A percentile compares a stretch with the other conserved stretches of the same genome.
Evolutionary conservation across 768 basidiomycete genomes (phyloP).

Genomic region (Chalciporus piperatus): DNA sequence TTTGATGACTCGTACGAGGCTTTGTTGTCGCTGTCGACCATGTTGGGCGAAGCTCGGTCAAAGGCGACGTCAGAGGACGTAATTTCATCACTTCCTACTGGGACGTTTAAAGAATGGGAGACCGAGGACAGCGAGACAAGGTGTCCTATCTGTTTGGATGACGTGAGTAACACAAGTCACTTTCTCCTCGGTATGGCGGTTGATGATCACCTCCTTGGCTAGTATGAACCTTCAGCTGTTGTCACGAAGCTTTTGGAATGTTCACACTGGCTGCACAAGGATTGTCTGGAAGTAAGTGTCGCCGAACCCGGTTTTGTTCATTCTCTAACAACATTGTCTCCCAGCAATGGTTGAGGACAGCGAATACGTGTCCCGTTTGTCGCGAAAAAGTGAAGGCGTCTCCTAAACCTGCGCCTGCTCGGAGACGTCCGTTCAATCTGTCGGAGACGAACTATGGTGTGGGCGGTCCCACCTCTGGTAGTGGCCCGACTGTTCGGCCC

Average conservation of each 20-base stretch:
- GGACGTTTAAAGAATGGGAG: slow-evolving; percentile 66
- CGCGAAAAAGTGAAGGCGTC: slow-evolving; percentile 51
- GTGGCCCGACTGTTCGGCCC: slow-evolving; percentile 4
- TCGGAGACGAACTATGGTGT: slow-evolving; percentile 11
- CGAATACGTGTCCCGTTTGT: slow-evolving; percentile 80
- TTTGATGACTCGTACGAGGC: slow-evolving; percentile 76
- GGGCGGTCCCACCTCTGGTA: neutral
- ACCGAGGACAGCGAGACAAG: slow-evolving; percentile 63
- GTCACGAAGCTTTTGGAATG: slow-evolving; percentile 69
- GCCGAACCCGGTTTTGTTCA: neutral
- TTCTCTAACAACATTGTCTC: neutral
- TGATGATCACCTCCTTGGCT: slow-evolving; percentile 7
- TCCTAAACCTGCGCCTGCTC: slow-evolving; percentile 21
- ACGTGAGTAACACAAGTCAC: slow-evolving; percentile 47
- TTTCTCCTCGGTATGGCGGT: neutral
- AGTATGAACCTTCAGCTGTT: slow-evolving; percentile 65
- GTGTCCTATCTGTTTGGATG: slow-evolving; percentile 84
- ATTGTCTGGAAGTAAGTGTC: slow-evolving; percentile 63
- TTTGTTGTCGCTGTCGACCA: slow-evolving; percentile 53
- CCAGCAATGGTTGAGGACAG: slow-evolving; percentile 78
- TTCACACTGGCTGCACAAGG: slow-evolving; percentile 77
- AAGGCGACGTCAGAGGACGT: slow-evolving; percentile 61
- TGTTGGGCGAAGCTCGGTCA: slow-evolving; percentile 68
- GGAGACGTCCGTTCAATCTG: slow-evolving; percentile 15
- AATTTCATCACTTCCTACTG: slow-evolving; percentile 57